Percentiles rank a stretch among this genome's conserved stretches.
Evolutionary conservation across 2,329 filamentous ascomycete species (phyloP).

Genomic region (Thelonectria blattea): DNA sequence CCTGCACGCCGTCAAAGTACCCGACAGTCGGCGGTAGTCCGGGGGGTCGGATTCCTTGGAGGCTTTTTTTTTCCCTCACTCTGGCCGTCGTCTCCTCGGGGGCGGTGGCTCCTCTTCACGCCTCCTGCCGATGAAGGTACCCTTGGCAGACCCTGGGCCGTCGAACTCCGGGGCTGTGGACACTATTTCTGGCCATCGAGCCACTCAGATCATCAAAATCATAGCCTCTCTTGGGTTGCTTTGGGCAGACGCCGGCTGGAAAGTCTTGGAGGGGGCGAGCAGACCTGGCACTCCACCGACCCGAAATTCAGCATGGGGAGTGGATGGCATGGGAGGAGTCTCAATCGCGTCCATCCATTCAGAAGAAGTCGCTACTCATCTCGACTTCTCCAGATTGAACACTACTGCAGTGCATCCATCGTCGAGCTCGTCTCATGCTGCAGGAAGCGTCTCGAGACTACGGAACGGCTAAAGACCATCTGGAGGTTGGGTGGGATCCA

Average conservation of each 20-base stretch:
- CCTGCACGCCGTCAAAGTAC: constrained; percentile 10
- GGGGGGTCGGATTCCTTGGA: constrained; percentile 4
- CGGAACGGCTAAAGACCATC: constrained; percentile 1
- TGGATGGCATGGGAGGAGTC: constrained; percentile 2
- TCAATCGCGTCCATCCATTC: constrained; percentile 10
- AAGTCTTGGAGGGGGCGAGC: constrained; percentile 25
- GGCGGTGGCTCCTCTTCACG: constrained; percentile 4
- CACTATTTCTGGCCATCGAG: constrained; percentile 35
- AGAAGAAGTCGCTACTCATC: constrained; percentile 5
- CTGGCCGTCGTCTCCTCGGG: background rate
- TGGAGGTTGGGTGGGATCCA: constrained; percentile 12
- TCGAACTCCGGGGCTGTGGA: constrained; percentile 35
- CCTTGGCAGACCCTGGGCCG: constrained; percentile 24
- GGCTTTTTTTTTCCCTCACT: constrained; percentile 15
- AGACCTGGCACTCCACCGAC: constrained; percentile 12
- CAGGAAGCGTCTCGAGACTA: constrained; percentile 7
- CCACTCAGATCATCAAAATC: constrained; percentile 32
- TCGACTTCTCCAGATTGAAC: constrained; percentile 14
- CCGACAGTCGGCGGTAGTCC: constrained; percentile 10
- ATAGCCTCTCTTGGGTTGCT: constrained; percentile 30
- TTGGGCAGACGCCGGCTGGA: constrained; percentile 29
- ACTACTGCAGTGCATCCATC: constrained; percentile 4
- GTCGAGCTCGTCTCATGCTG: constrained; percentile 10
- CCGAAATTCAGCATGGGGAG: constrained; percentile 11
- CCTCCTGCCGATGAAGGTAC: constrained; percentile 27